A percentile compares a stretch with the other conserved stretches of the same genome.
phyloP scores from a whole-genome alignment of 495 filamentous ascomycete genomes.

The Venustampulla echinocandica region DNA sequence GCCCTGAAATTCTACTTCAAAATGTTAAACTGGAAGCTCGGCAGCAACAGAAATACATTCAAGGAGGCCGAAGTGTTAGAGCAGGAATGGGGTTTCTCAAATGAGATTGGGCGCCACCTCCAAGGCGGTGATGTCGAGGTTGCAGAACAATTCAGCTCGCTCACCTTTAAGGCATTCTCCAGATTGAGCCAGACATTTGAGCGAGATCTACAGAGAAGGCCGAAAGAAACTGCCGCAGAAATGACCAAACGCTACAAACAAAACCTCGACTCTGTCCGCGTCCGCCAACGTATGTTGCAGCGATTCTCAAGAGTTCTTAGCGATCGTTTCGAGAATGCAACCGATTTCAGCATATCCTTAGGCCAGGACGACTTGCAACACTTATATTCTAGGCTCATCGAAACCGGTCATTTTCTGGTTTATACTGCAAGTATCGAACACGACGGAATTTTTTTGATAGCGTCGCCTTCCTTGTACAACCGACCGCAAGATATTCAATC shows the following conservation, averaged over 20 bases:
- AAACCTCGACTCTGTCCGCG: slow-evolving; percentile 87
- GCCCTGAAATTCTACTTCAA: slow-evolving; percentile 96
- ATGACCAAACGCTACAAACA: slow-evolving; percentile 97
- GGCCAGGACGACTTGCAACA: slow-evolving; percentile 54
- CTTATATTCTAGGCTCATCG: slow-evolving; percentile 72
- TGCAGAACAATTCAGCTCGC: slow-evolving; percentile 93
- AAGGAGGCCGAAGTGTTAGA: slow-evolving; percentile 96
- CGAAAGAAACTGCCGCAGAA: slow-evolving; percentile 73
- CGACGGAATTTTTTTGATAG: slow-evolving; percentile 73
- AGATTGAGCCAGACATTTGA: slow-evolving; percentile 87
- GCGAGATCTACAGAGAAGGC: slow-evolving; percentile 71
- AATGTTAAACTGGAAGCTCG: slow-evolving; percentile 92
- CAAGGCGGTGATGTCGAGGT: slow-evolving; percentile 93
- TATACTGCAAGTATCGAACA: slow-evolving; percentile 57
- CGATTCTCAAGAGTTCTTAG: slow-evolving; percentile 78
- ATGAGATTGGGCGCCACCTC: slow-evolving; percentile 79
- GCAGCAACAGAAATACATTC: slow-evolving; percentile 97
- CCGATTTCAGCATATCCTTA: slow-evolving; percentile 80
- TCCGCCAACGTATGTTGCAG: slow-evolving; percentile 74
- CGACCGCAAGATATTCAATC: slow-evolving; percentile 71
- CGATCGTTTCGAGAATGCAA: slow-evolving; percentile 90
- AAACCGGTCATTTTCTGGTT: slow-evolving; percentile 80
- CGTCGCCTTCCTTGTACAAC: slow-evolving; percentile 66
- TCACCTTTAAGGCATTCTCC: slow-evolving; percentile 84
- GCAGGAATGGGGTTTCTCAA: slow-evolving; percentile 95